These are phyloP conservation scores for Coprinellus micaceus DNA, from an alignment of 768 basidiomycete species.

Conservation along the genomic window DNA sequence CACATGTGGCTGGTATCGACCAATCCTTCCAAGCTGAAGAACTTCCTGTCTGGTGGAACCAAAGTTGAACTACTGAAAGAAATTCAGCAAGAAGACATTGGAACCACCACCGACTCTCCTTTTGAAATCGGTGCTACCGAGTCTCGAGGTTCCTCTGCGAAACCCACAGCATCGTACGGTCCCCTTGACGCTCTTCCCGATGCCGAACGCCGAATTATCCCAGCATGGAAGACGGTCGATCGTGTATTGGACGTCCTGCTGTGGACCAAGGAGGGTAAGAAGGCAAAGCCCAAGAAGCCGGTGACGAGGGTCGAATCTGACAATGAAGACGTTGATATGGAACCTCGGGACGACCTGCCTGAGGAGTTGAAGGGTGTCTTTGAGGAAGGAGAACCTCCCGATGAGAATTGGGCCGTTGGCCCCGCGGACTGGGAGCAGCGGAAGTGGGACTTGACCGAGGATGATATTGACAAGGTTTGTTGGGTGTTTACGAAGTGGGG, in stretches of 20 bases:
- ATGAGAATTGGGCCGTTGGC: constrained; percentile 48
- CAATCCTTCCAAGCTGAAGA: constrained; percentile 62
- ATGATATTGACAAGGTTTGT: constrained; percentile 58
- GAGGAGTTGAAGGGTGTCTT: constrained; percentile 40
- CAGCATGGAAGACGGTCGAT: constrained; percentile 85
- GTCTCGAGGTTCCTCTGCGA: constrained; percentile 30
- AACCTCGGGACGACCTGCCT: constrained; percentile 24
- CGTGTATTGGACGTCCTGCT: constrained; percentile 82
- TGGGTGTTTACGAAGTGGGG: constrained; percentile 94
- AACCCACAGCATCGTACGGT: constrained; percentile 26
- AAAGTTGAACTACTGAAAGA: constrained; percentile 62
- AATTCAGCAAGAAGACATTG: constrained; percentile 33
- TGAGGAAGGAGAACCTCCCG: constrained; percentile 63
- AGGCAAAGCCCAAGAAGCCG: constrained; percentile 20
- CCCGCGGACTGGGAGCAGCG: constrained; percentile 57
- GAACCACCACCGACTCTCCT: constrained; percentile 18
- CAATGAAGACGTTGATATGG: constrained; percentile 30
- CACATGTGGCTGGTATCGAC: constrained; percentile 85
- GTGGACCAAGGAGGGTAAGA: constrained; percentile 37
- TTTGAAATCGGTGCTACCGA: constrained; percentile 39
- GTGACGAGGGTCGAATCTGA: constrained; percentile 24
- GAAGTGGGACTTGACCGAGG: constrained; percentile 31
- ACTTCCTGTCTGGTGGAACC: constrained; percentile 70
- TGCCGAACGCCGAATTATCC: constrained; percentile 72
- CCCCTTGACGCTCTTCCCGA: constrained; percentile 50